Evolutionary conservation across 2,329 filamentous ascomycete species (phyloP), one percentile per base, ranked within the genome.

Genomic region (Cordyceps tenuipes): DNA sequence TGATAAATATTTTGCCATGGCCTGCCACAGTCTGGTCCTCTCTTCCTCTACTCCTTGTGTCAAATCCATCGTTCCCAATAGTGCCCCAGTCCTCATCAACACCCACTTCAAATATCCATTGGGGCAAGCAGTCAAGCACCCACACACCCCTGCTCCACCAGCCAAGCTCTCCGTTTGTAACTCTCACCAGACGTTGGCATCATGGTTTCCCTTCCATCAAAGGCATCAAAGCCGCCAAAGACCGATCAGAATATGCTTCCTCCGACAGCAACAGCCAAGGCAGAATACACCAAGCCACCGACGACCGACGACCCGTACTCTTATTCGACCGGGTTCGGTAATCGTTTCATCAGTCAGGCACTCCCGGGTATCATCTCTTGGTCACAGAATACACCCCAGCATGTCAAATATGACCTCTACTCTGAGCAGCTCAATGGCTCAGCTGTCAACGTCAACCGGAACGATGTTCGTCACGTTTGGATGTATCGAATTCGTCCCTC

Each of bases 291-390:
- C 29, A 66, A 67, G 5, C 55, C 53, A 31, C 67, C 67, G 12
- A 65, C 68, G 13, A 46, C 50, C 26, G 51, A 57, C 68, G 62
- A 77, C 75, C 68, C 80, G 70, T 70, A 84, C 56, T 57, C 78
- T 70, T 85, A 85, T 65, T 79, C 83, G 77, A 68, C 76, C 21
- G 82, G 82, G 21, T 84, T 83, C 64, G 77, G 77, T 43, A 85
- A 84, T 66, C 68, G 71, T 10, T 77, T 78, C 61, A 72, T 73
- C 55, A 77, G 76, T 26, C 76, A 79, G 63, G 75, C 75, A n/a
- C 70, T 79, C 2, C 74, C 76, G 13, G 75, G 73, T 36, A 75
- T 74, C 26, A 72, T 80, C 23, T 77, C 77, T 9, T 62, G 68
- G 41, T 76, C 75, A 41, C 73, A 76, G 59, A 80, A 80, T 62